Evolutionary conservation across 306 rosid genomes (phyloP).

Genomic region (Dryas drummondii): DNA sequence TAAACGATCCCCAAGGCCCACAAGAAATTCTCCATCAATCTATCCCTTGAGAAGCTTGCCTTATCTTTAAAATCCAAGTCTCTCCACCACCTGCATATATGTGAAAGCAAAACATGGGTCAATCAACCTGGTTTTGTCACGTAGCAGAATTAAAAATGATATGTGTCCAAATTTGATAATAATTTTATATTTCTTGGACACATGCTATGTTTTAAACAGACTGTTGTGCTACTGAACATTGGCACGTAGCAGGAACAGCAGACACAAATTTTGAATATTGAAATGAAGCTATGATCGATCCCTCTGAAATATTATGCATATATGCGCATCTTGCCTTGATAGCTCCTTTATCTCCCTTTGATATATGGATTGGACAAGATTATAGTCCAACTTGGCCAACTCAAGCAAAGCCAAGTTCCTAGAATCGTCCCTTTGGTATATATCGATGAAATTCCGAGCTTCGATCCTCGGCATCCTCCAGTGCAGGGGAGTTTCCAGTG

Average conservation of each 20-base stretch:
- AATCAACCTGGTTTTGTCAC: too few relatives aligned
- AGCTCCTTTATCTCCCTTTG: constrained; percentile 28
- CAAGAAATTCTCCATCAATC: constrained; percentile 34
- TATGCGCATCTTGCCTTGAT: constrained; percentile 12
- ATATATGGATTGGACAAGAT: constrained; percentile 31
- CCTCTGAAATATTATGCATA: too few relatives aligned
- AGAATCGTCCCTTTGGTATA: constrained; percentile 14
- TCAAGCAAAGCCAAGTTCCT: constrained; percentile 24
- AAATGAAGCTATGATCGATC: too few relatives aligned
- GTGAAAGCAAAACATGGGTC: background rate
- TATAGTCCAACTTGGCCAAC: constrained; percentile 38
- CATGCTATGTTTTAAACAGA: too few relatives aligned
- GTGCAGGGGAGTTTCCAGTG: constrained; percentile 16
- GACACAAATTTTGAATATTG: too few relatives aligned
- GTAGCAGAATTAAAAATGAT: too few relatives aligned
- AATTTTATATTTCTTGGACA: too few relatives aligned
- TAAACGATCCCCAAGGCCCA: constrained; percentile 28
- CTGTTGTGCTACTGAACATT: too few relatives aligned
- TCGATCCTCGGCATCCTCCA: constrained; percentile 33
- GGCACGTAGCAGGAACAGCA: too few relatives aligned
- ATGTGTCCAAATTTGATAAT: too few relatives aligned
- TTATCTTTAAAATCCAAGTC: constrained; percentile 24
- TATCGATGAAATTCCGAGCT: constrained; percentile 22
- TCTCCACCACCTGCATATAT: constrained; percentile 34
- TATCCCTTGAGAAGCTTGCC: constrained; percentile 33